Evolutionary conservation across 2,329 filamentous ascomycete genomes (phyloP).

Genomic region (Clarireedia paspali): DNA sequence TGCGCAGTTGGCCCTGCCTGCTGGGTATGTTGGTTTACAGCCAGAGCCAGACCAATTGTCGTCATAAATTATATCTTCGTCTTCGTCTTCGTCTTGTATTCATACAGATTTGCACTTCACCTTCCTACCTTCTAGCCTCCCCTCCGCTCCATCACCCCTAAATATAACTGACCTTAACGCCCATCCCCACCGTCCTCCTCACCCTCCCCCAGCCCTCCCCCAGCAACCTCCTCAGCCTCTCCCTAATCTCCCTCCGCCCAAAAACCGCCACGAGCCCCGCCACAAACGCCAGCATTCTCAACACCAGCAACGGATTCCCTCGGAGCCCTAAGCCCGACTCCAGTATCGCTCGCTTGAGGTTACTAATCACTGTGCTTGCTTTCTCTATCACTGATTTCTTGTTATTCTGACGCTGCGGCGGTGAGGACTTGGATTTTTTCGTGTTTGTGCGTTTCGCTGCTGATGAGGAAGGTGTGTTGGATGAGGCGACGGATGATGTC

Average conservation of each 20-base stretch:
- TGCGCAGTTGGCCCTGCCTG: too few species aligned
- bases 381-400: not conserved
- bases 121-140: not conserved
- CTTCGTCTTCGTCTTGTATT: not conserved
- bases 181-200: conserved; percentile 69
- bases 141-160: conserved; percentile 33
- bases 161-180: conserved; percentile 95
- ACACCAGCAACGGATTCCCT: conserved; percentile 48
- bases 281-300: conserved; percentile 68
- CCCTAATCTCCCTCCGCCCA: conserved; percentile 65
- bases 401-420: too few species aligned
- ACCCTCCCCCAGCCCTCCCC: conserved; percentile 55
- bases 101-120: too few species aligned
- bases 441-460: conserved; percentile 14
- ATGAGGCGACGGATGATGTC: conserved; percentile 6
- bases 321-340: conserved; percentile 43
- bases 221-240: conserved; percentile 63
- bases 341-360: conserved; percentile 44
- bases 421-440: not conserved
- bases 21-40: too few species aligned
- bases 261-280: conserved; percentile 71
- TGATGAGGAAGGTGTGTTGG: conserved; percentile 28
- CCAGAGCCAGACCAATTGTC: too few species aligned
- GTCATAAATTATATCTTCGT: not conserved
- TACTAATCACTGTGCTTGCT: conserved; percentile 40